Evolutionary conservation across 768 basidiomycete genomes (phyloP).

Genomic region (Mrakia hoshinonis): DNA sequence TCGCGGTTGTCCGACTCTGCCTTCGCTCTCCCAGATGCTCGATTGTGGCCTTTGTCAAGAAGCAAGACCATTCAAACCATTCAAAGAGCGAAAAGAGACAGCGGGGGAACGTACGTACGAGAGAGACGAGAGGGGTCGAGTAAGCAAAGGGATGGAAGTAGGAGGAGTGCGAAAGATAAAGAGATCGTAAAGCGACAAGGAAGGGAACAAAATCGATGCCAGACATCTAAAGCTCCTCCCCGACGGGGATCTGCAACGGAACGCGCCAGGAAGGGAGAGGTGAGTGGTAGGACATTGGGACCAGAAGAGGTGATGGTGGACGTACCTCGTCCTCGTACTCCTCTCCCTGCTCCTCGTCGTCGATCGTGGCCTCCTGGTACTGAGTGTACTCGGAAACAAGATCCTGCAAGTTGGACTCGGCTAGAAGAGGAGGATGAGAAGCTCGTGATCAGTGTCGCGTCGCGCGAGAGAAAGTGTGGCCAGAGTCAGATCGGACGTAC

Average conservation of each 20-base stretch:
- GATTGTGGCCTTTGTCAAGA: no score
- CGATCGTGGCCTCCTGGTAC: conserved; percentile 21
- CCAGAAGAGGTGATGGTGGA: background rate
- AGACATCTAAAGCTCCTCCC: conserved; percentile 18
- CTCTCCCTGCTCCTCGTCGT: conserved; percentile 19
- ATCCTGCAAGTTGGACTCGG: conserved; percentile 97
- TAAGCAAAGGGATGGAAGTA: background rate
- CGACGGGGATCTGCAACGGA: conserved; percentile 4
- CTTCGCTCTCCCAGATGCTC: no score
- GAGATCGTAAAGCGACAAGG: background rate
- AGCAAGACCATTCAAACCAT: no score
- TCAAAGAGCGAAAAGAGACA: background rate
- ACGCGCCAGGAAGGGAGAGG: background rate
- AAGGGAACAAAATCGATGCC: background rate
- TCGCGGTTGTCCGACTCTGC: no score
- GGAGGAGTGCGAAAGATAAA: background rate
- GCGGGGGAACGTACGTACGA: background rate
- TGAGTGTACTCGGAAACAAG: conserved; percentile 70
- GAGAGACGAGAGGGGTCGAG: background rate
- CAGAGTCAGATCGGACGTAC: conserved; percentile 36
- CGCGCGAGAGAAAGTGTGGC: background rate
- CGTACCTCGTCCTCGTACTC: conserved; percentile 24
- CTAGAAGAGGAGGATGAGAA: background rate
- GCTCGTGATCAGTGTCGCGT: background rate
- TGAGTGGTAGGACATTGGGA: no score